Evolutionary conservation across 2,329 filamentous ascomycete species (phyloP).

Genomic region (Pseudodiploospora longispora): DNA sequence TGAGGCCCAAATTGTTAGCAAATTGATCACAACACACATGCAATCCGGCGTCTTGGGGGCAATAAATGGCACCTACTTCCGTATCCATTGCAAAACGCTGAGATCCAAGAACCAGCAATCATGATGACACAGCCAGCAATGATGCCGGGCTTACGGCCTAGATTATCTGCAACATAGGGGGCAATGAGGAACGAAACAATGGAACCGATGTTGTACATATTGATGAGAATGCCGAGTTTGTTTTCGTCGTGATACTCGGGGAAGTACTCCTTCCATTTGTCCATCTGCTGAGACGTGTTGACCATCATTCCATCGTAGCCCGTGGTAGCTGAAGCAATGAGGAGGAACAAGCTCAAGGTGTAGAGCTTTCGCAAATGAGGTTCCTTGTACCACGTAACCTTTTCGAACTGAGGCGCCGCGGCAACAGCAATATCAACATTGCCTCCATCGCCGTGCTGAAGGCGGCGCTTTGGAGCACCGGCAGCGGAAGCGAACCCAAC

Average conservation of each 20-base stretch:
- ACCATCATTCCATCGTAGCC: conserved; percentile 8
- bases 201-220: background rate
- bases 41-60: background rate
- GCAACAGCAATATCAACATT: no score
- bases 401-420: background rate
- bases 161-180: conserved; percentile 1
- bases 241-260: conserved; percentile 1
- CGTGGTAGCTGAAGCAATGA: conserved; percentile 2
- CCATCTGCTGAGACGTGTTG: conserved; percentile 4
- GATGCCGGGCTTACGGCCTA: conserved; percentile 2
- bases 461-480: no score
- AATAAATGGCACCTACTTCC: conserved; percentile 26
- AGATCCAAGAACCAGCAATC: conserved; percentile 1
- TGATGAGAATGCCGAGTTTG: conserved; percentile 1
- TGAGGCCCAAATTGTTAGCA: background rate
- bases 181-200: conserved; percentile 2
- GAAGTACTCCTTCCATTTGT: conserved; percentile 5
- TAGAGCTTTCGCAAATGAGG: background rate
- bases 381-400: conserved; percentile 5
- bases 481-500: no score
- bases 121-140: conserved; percentile 3
- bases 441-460: no score
- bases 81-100: conserved; percentile 34
- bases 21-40: background rate
- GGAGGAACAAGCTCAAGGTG: conserved; percentile 1